Evolutionary conservation across 257 asterid genomes (phyloP), one percentile per base, ranked within the genome.

Genomic region (Linderniella brevidens): DNA sequence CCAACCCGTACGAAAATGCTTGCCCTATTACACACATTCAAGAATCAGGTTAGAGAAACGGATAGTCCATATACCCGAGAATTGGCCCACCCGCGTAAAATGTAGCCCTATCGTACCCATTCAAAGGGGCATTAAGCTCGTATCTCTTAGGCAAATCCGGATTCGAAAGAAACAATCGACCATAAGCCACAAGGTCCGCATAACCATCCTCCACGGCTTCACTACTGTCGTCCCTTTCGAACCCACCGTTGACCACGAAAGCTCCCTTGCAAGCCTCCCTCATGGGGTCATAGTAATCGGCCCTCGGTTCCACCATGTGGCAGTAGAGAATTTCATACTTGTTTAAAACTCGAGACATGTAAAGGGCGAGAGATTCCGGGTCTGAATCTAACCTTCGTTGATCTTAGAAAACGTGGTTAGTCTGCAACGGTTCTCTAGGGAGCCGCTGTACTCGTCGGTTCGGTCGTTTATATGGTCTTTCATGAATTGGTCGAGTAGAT

Each of bases 221-320:
- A 54, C 59, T 75, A 11, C 93, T 86, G 6, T 68, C 86, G 47
- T 79, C 83, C 71, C 66, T 54, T 1, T 68, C 73, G 42, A 68
- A 74, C 5, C 88, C 90, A 18, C 85, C 92, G 13, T 75, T 85
- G 4, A 50, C 88, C 4, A 83, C 67, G 41, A 83, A 83, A 49
- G 86, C 69, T 1, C 90, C 90, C 13, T 65, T 71, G 49, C 66
- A 77, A 0, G 68, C 86, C 64, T 69, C 64, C 42, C 90, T 70
- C 75, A 79, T 70, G 0, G 83, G 82, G 44, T 36, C 58, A 74
- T 0, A 9, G 19, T 0, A 43, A 41, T 11, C 60, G 80, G 72
- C 58, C 66, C 93, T 67, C 0, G 92, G 92, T 50, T 84, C 80
- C 8, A 80, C 75, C 83, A 75, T 61, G 67, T 77, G 93, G 75